Evolutionary conservation across 2,329 filamentous ascomycete genomes (phyloP), one percentile per base, ranked within the genome.

Genomic region (Amesomyces nigricolor): DNA sequence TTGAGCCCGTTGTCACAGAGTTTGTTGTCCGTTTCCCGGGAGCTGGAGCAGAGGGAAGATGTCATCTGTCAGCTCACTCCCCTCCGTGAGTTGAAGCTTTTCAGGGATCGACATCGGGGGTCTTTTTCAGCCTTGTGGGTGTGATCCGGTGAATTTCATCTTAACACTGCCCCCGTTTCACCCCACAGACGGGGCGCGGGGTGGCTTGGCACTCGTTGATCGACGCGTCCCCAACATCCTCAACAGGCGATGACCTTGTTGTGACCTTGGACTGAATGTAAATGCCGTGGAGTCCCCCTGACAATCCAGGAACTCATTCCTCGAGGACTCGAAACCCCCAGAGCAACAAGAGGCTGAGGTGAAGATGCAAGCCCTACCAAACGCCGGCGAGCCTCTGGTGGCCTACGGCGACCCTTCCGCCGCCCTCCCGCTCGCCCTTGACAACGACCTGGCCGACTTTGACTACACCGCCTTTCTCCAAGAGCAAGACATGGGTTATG

Each of bases 401-500:
- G 53, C 40, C 47, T 56, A 54, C 35, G 43, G n/a, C 39, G 39
- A 46, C 4, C 32, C 44, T n/a, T 11, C 38, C 8, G 35, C 47
- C 16, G 16, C 39, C 7, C 38, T 58, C 4, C 55, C 61, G 10
- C 38, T 73, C 26, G 56, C 64, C 29, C 67, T 70, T 4, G 53
- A 57, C 49, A 56, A 66, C 5, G 63, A 67, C n/a, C 40, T 63
- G 5, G 63, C 45, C 30, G 64, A 71, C 13, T 73, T 74, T 45
- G 72, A 74, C 62, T 74, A 74, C 44, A 64, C 63, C 8, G 66
- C 66, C 44, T 75, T 74, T 51, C 65, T 76, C 22, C 66, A 65
- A 19, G 49, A 60, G 14, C 60, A 64, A 29, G 47, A 66, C 47
- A 47, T 56, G 7, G 63, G 62, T 44, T 65, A 68, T 44, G 55